A percentile compares a stretch with the other conserved stretches of the same genome.
Conservation (phyloP, 2,329 filamentous ascomycete species). For the Incumbomyces lentus region DNA sequence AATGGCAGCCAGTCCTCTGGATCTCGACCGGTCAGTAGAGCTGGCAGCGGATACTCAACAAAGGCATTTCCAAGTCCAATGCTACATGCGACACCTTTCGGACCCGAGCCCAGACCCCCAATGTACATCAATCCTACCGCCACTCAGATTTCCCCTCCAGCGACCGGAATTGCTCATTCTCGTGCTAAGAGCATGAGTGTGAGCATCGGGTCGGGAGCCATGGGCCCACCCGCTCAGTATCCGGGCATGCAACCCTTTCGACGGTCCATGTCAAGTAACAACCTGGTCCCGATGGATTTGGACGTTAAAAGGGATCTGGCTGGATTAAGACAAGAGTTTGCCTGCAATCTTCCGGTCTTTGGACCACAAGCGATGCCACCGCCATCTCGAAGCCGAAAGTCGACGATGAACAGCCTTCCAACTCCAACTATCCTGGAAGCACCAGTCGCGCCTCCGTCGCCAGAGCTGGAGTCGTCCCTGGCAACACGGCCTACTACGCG, state of each 20-base stretch:
- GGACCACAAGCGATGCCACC: slow-evolving; percentile 1
- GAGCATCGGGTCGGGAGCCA: slow-evolving; percentile 7
- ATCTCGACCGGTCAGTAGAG: slow-evolving; percentile 18
- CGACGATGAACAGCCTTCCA: neutral
- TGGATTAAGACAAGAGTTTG: neutral
- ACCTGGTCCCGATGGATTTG: slow-evolving; percentile 9
- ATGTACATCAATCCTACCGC: slow-evolving; percentile 22
- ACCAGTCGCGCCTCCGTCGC: slow-evolving; percentile 16
- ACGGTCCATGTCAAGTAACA: slow-evolving; percentile 15
- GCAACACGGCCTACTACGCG: slow-evolving; percentile 14
- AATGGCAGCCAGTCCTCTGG: slow-evolving; percentile 9
- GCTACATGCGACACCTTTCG: slow-evolving; percentile 7
- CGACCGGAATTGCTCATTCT: slow-evolving; percentile 12
- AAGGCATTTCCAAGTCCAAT: slow-evolving; percentile 15
- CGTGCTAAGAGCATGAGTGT: slow-evolving; percentile 16
- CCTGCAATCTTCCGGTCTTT: neutral
- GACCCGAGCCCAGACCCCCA: slow-evolving; percentile 17
- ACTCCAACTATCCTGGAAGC: slow-evolving; percentile 1
- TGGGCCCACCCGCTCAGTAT: slow-evolving; percentile 10
- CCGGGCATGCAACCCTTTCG: slow-evolving; percentile 10
- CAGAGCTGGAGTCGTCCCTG: slow-evolving; percentile 10
- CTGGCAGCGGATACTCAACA: slow-evolving; percentile 18
- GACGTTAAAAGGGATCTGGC: slow-evolving; percentile 13
- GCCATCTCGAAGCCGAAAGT: slow-evolving; percentile 1
- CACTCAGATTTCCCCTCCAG: slow-evolving; percentile 19